Conservation (phyloP, 1,284 basidiomycete genomes). For the Melanopsichium pennsylvanicum region DNA sequence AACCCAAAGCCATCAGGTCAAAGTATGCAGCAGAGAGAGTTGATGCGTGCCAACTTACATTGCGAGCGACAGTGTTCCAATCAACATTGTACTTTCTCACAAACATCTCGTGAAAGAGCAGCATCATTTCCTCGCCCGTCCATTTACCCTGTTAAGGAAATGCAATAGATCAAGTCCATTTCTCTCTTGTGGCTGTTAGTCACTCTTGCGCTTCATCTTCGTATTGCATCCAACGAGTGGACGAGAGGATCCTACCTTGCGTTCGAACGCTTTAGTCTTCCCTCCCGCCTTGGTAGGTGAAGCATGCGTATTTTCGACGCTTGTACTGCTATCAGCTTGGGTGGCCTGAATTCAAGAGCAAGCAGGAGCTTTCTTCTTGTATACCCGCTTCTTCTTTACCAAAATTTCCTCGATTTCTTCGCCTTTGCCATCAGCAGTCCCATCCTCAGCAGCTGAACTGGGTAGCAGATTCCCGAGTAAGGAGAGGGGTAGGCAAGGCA, state of each 20-base stretch:
- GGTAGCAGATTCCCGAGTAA: no score
- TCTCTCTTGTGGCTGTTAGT: neutral
- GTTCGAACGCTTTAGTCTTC: no score
- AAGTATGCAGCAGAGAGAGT: no score
- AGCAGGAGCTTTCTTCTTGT: neutral
- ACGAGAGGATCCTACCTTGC: no score
- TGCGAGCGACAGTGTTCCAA: constrained; percentile 9
- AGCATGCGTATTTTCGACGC: neutral
- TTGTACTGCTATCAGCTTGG: no score
- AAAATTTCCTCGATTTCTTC: no score
- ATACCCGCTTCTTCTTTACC: constrained; percentile 16
- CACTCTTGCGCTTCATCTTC: neutral
- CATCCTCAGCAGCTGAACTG: no score
- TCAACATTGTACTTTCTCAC: constrained; percentile 1
- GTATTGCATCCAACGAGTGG: no score
- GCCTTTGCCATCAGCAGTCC: no score
- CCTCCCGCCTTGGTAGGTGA: neutral
- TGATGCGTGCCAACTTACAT: no score
- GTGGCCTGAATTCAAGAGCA: neutral
- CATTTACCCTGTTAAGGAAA: neutral
- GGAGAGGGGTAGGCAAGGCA: no score
- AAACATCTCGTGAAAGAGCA: constrained; percentile 14
- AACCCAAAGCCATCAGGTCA: neutral
- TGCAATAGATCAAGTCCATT: no score
- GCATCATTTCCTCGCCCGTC: constrained; percentile 21